Base-by-base conservation (phyloP, 495 filamentous ascomycete species). In the Articulospora tetracladia region DNA sequence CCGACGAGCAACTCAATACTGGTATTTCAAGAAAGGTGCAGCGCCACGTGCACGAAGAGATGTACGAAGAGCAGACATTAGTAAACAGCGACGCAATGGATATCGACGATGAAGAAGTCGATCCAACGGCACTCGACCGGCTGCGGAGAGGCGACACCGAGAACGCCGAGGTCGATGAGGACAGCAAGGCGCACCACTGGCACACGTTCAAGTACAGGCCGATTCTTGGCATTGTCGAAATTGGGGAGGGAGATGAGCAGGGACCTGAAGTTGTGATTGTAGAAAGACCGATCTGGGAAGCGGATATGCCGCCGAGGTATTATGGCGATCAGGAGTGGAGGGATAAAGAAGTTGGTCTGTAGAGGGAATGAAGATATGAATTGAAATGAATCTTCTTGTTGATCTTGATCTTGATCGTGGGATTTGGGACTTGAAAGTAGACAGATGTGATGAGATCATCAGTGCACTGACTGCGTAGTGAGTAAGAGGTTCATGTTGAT, bases 141-240 rank as follows among this genome's bases (percentile, higher is more conserved):
- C 50, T 58, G 51, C 26, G 46, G 41, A 58, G 58, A 41, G 51
- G 20, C 4, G 51, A 46, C 27, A 26, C 28, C 30, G 44, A 27
- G 23, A 44, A 44, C n/a, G 53, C 19, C n/a, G 47, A 58, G 20
- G n/a, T 34, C 39, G 46, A 50, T 74, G 58, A 70, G 71, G 17
- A 66, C 49, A 15, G 64, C 28, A 69, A 68, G 34, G 50, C 60
- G 20, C 44, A 61, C 26, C 15, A 55, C 11, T 98, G 92, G 92
- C 83, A 82, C 63, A 93, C 92, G 10, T 91, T 88, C 73, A 93
- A 94, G 69, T 99, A 97, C 70, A 79, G 92, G 58, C 89, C 92
- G 10, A 91, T 99, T 60, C 73, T 99, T 64, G 94, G 93, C 3
- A 88, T 98, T 27, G 87, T 93, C 15, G 85, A 88, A 19, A 73